Conservation (phyloP, 2,329 filamentous ascomycete genomes). For the Sclerotiophoma versabilis region DNA sequence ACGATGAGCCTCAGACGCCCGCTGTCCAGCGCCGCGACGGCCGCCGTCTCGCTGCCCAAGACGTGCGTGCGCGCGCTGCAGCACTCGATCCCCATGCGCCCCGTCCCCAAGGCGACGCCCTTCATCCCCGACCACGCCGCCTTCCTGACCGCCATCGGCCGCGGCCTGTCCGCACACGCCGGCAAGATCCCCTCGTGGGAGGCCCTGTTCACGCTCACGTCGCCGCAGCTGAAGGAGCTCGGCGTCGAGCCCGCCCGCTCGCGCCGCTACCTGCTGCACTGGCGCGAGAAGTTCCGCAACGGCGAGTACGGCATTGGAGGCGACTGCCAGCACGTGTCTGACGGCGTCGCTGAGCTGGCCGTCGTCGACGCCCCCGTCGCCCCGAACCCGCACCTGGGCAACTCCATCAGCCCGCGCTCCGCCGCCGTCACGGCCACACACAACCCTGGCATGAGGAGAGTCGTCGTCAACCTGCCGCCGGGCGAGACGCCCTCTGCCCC, state of each 20-base stretch:
- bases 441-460: conserved; percentile 62
- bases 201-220: conserved; percentile 82
- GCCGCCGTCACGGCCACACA: conserved; percentile 58
- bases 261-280: conserved; percentile 83
- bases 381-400: conserved; percentile 37
- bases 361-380: conserved; percentile 62
- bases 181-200: conserved; percentile 92
- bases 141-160: conserved; percentile 91
- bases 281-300: conserved; percentile 83
- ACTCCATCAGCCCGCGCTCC: conserved; percentile 35
- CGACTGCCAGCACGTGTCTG: conserved; percentile 74
- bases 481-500: conserved; percentile 37
- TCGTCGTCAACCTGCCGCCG: conserved; percentile 67
- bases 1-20: conserved; percentile 48
- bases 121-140: conserved; percentile 85
- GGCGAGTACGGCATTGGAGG: conserved; percentile 83
- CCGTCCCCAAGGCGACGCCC: conserved; percentile 76
- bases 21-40: conserved; percentile 36
- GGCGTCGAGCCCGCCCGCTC: conserved; percentile 86
- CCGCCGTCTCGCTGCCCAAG: conserved; percentile 35
- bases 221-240: conserved; percentile 76
- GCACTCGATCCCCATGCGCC: conserved; percentile 49
- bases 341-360: conserved; percentile 64
- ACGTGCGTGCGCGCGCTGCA: conserved; percentile 48
- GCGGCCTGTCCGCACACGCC: conserved; percentile 80